Percentiles rank a stretch among this genome's conserved stretches.
phyloP scores from a whole-genome alignment of 306 rosid species.

The Crotalaria pallida region DNA sequence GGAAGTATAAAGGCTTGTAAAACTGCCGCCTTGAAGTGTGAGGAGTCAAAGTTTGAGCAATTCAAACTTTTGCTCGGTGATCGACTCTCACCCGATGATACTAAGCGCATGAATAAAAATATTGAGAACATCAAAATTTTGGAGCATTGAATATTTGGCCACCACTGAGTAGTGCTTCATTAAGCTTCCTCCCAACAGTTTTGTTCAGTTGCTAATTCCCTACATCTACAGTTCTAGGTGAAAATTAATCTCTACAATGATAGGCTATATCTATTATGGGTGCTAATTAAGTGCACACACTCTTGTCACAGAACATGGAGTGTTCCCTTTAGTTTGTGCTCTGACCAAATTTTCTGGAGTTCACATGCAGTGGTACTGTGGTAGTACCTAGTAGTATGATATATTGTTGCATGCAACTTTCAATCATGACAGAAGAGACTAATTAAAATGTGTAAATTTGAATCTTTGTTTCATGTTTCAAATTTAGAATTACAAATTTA shows the following conservation, averaged over 20 bases:
- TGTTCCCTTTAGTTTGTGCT: not conserved
- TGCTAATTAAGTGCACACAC: too few species aligned
- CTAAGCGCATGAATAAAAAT: constrained; percentile 50
- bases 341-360: not conserved
- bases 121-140: constrained; percentile 59
- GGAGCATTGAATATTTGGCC: constrained; percentile 45
- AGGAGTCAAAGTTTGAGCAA: constrained; percentile 66
- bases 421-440: constrained; percentile 4
- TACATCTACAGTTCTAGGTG: not conserved
- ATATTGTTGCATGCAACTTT: not conserved
- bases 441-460: constrained; percentile 12
- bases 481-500: not conserved
- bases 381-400: not conserved
- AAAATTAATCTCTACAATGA: too few species aligned
- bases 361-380: not conserved
- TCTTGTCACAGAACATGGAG: not conserved
- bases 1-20: constrained; percentile 70
- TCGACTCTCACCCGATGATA: constrained; percentile 41
- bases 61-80: constrained; percentile 53
- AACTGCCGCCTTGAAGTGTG: constrained; percentile 60
- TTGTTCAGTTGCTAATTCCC: constrained; percentile 14
- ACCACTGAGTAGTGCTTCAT: not conserved
- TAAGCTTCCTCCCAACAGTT: not conserved
- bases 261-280: too few species aligned
- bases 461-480: not conserved